Base-by-base conservation (phyloP, 2,329 filamentous ascomycete species). In the Pseudofabraea citricarpa region DNA sequence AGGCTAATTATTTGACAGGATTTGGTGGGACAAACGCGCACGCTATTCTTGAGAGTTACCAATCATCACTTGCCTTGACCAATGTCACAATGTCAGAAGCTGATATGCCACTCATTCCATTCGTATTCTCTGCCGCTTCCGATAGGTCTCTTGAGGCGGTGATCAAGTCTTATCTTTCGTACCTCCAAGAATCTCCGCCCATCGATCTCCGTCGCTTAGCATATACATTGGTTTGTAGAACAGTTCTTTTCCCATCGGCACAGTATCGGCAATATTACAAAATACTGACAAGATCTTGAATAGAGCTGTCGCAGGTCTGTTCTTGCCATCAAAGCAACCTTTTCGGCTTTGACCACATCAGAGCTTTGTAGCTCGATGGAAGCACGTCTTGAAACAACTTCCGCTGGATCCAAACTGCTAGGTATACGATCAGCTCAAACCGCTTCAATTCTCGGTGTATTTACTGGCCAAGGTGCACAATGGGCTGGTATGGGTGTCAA, bases 21-120 rank as follows among this genome's bases (percentile, higher is more conserved):
- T 72, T 69, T 29, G 70, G 71, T 9, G 71, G 71, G 10, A 67
- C 70, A 12, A 74, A 74, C 46, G 67, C 66, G 3, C 71, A 73
- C 48, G 62, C 62, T 2, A 64, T 73, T 6, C 55, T 59, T 26
- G 59, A 70, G 68, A 16, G 69, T 64, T 33, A 66, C 66, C 18
- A 72, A 71, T 16, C 9, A 5, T 5, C 29, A 29, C 3, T 16
- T 46, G 66, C 64, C 4, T 69, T 71, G 48, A 58, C 59, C 3
- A 61, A 70, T 4, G 55, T 53, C 44, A 56, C 60, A 26, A 10
- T 18, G 16, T 2, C 10, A 4, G 18, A 35, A 16, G 10, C 32
- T 1, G n/a, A n/a, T n/a, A n/a, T n/a, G n/a, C n/a, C n/a, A n/a
- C n/a, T n/a, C n/a, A 15, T 35, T 10, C 41, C 46, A 12, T 52